phyloP scores from a whole-genome alignment of 2,329 filamentous ascomycete genomes.

The Cordyceps farinosa region DNA sequence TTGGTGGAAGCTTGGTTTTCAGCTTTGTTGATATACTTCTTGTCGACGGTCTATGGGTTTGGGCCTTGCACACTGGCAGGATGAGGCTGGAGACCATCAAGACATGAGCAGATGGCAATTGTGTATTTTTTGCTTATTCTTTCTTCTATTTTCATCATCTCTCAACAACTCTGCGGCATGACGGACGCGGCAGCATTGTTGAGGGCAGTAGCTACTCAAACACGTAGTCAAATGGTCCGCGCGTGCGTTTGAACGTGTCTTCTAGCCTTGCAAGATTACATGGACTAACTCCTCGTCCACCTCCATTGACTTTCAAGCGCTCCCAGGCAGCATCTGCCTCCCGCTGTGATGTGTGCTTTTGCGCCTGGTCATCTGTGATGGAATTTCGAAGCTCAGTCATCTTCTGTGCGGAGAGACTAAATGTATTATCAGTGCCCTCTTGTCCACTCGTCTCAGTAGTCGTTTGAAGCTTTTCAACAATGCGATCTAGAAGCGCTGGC shows the following conservation, averaged over 20 bases:
- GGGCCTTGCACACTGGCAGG: slow-evolving; percentile 44
- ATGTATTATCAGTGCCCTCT: not conserved
- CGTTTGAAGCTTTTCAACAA: not conserved
- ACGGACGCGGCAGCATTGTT: not conserved
- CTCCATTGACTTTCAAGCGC: not conserved
- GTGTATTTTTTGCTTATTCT: no score
- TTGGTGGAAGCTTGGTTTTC: slow-evolving; percentile 66
- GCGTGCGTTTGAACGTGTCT: not conserved
- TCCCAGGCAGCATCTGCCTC: not conserved
- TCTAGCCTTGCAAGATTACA: not conserved
- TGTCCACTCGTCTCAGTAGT: not conserved
- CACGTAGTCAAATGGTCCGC: not conserved
- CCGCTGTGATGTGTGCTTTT: not conserved
- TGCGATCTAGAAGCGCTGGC: not conserved
- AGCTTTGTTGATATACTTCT: slow-evolving; percentile 56
- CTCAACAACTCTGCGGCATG: no score
- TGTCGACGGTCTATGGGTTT: slow-evolving; percentile 50
- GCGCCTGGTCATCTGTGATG: not conserved
- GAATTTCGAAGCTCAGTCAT: not conserved
- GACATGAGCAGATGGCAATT: slow-evolving; percentile 17
- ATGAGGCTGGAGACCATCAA: slow-evolving; percentile 37
- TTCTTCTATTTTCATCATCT: no score
- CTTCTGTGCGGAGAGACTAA: not conserved
- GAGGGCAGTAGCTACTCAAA: not conserved
- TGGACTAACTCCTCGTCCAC: not conserved